phyloP scores from a whole-genome alignment of 179 eudicot genomes.

The Beta lomatogona region DNA sequence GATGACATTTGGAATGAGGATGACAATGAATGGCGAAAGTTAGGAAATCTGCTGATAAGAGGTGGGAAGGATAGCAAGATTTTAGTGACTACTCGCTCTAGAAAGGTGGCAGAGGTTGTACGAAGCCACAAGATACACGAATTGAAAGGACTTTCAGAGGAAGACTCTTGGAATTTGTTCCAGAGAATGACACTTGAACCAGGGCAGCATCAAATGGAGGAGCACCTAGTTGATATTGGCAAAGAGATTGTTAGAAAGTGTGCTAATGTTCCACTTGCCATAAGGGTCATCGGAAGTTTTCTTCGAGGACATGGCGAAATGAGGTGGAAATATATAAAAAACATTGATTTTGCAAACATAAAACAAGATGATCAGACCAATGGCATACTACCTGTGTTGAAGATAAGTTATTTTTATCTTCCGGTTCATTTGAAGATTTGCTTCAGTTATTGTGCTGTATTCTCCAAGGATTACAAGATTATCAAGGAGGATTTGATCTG shows the following conservation, averaged over 20 bases:
- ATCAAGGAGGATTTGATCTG: background rate
- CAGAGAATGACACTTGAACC: background rate
- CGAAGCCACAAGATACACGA: too few relatives aligned
- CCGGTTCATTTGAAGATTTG: too few relatives aligned
- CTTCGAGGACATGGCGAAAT: background rate
- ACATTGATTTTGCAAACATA: background rate
- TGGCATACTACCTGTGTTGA: background rate
- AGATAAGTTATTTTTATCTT: too few relatives aligned
- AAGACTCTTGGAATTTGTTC: too few relatives aligned
- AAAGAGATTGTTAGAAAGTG: constrained; percentile 18
- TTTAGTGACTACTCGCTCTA: too few relatives aligned
- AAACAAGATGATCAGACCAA: background rate
- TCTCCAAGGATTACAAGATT: too few relatives aligned
- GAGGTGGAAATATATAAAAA: constrained; percentile 3
- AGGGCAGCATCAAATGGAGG: background rate
- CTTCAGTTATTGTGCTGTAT: too few relatives aligned
- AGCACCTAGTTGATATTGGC: background rate
- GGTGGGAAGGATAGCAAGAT: background rate
- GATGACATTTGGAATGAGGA: constrained; percentile 30
- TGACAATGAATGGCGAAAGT: background rate
- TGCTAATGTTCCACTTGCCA: constrained; percentile 21
- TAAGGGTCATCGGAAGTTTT: constrained; percentile 17
- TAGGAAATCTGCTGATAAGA: background rate
- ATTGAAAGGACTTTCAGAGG: too few relatives aligned
- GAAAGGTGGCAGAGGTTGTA: too few relatives aligned